Conservation (phyloP, 1,139 yeast genomes). For the Taphrina populina region DNA sequence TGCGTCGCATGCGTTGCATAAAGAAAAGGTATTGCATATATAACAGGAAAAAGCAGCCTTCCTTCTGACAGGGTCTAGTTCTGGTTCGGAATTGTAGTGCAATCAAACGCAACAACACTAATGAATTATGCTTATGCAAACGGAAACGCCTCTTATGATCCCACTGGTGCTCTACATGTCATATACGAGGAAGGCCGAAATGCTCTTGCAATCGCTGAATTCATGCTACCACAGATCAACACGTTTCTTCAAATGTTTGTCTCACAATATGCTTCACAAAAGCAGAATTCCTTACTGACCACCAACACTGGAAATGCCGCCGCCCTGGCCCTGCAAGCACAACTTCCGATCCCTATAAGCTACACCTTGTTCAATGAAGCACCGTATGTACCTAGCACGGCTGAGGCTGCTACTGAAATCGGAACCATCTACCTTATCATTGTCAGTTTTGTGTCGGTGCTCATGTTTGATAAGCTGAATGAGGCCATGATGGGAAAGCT, state of each 20-base stretch:
- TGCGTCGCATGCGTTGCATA: slow-evolving; percentile 12
- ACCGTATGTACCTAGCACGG: slow-evolving; percentile 23
- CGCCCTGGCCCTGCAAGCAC: slow-evolving; percentile 21
- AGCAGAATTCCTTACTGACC: slow-evolving; percentile 20
- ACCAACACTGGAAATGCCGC: slow-evolving; percentile 23
- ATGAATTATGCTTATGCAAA: slow-evolving; percentile 21
- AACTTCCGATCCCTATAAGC: slow-evolving; percentile 17
- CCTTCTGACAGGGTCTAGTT: too few species aligned
- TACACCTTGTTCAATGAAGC: slow-evolving; percentile 20
- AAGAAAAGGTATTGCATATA: slow-evolving; percentile 26
- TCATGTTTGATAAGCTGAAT: slow-evolving; percentile 59
- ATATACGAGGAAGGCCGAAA: slow-evolving; percentile 29
- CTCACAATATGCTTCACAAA: slow-evolving; percentile 10
- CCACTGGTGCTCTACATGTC: slow-evolving; percentile 27
- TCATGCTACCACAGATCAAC: slow-evolving; percentile 15
- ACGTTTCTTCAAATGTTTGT: slow-evolving; percentile 5
- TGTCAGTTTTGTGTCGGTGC: slow-evolving; percentile 61
- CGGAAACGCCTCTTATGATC: slow-evolving; percentile 22
- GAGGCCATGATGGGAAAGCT: slow-evolving; percentile 51
- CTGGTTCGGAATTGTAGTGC: slow-evolving; percentile 27
- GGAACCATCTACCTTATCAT: slow-evolving; percentile 75
- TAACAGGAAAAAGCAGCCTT: too few species aligned
- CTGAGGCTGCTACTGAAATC: slow-evolving; percentile 46
- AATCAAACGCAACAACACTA: slow-evolving; percentile 14
- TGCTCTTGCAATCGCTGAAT: slow-evolving; percentile 18